A percentile compares a stretch with the other conserved stretches of the same genome.
phyloP scores from a whole-genome alignment of 768 basidiomycete species.

The Macrocybe gigantea region DNA sequence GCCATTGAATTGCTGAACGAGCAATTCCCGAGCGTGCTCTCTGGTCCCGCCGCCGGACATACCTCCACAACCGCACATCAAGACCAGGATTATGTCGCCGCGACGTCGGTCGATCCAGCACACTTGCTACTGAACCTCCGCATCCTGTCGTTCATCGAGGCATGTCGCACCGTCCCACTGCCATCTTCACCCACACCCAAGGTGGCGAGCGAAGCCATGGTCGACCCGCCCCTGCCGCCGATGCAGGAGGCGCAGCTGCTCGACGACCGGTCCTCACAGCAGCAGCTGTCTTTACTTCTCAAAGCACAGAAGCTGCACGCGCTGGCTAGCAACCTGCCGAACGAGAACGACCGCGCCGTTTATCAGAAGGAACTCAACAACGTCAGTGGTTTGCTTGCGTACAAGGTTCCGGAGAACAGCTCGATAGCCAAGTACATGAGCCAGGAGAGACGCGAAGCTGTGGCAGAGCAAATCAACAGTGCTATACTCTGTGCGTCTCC shows the following conservation, averaged over 20 bases:
- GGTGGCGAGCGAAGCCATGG: no score
- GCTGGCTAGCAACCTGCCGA: constrained; percentile 49
- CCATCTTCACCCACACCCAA: constrained; percentile 24
- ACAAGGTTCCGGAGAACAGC: constrained; percentile 73
- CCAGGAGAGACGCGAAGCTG: constrained; percentile 68
- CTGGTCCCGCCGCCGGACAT: constrained; percentile 5
- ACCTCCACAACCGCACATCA: constrained; percentile 12
- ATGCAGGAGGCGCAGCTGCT: no score
- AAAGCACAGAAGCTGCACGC: constrained; percentile 65
- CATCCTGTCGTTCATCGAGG: constrained; percentile 84
- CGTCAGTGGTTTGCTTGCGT: constrained; percentile 79
- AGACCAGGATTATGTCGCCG: constrained; percentile 40
- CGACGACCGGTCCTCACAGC: no score
- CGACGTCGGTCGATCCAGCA: constrained; percentile 64
- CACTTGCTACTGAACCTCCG: constrained; percentile 82
- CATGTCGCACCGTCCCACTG: constrained; percentile 69
- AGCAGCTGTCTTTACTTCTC: constrained; percentile 31
- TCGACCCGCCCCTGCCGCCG: no score
- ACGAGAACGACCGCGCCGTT: constrained; percentile 46
- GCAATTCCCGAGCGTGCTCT: constrained; percentile 66
- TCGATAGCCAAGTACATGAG: constrained; percentile 70
- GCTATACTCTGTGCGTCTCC: constrained; percentile 72
- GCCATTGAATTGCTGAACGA: constrained; percentile 61
- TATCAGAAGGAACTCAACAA: constrained; percentile 69
- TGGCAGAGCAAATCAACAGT: constrained; percentile 84